Base-by-base conservation (phyloP, 1,284 basidiomycete species). In the Apiotrichum akiyoshidainum region DNA sequence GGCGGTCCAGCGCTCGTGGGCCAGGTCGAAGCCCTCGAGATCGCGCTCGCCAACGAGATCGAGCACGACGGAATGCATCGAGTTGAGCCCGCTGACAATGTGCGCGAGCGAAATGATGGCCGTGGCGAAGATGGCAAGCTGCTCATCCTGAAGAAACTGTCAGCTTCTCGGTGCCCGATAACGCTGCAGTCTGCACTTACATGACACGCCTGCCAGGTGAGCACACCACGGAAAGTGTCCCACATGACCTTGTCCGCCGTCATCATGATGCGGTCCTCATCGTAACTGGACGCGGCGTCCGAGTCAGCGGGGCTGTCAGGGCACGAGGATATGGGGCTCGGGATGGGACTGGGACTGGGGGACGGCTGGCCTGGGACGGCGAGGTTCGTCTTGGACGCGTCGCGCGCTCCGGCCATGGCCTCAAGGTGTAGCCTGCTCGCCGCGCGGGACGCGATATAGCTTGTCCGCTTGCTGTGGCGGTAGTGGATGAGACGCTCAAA, bases 121-220 rank as follows among this genome's bases (percentile, higher is more conserved):
- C 5, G 74, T 75, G 0, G 74, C 74, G 44, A 71, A 77, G 10
- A 75, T 57, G 1, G 72, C 64, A 22, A 75, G 60, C 63, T 78
- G 76, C 46, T 77, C 74, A 53, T 74, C 65, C 72, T 76, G 26
- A 31, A 31, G 26, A 44, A 8, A 17, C 16, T 14, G 22, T 51
- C 21, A 52, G n/a, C 19, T 48, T 31, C 7, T 41, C 14, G 5
- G 37, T 37, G 37, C 2, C 37, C 40, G 40, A 12, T 19, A 47
- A 35, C 33, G 26, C 44, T 26, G 7, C 11, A 10, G 10, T 35
- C 10, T 7, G 7, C 13, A 12, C 67, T 60, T 45, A 68, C 68
- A 49, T 67, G 66, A 22, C 58, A 58, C 3, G 46, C 50, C 22
- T 66, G 48, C 63, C 68, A 68, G 1, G 63, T 67, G 9, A 71